These are phyloP conservation scores for Cladosporium sp. DNA, from an alignment of 2,329 filamentous ascomycete genomes.

Conservation along the genomic window DNA sequence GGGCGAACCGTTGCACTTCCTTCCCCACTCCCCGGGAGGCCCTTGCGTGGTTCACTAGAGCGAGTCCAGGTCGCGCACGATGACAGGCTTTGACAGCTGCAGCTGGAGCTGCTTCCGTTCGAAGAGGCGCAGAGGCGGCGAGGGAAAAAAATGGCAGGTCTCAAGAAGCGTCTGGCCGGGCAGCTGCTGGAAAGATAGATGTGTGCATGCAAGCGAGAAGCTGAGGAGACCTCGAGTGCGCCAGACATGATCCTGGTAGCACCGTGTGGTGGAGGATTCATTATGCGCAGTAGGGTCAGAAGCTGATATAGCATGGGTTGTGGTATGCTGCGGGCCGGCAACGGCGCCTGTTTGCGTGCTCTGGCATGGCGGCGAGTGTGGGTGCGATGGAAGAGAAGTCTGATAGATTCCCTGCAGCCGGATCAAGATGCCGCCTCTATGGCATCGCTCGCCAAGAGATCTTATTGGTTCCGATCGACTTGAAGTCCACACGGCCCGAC, in stretches of 20 bases:
- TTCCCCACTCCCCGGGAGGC: conserved; percentile 12
- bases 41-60: conserved; percentile 12
- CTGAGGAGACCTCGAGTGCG: not conserved
- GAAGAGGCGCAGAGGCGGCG: not conserved
- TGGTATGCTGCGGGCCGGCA: not conserved
- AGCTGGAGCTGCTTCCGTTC: conserved; percentile 6
- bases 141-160: not conserved
- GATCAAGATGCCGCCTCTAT: not conserved
- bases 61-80: not conserved
- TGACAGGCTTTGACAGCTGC: conserved; percentile 12
- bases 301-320: not conserved
- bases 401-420: not conserved
- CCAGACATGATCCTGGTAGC: not conserved
- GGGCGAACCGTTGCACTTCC: conserved; percentile 3
- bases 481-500: not conserved
- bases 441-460: not conserved
- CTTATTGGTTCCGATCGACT: not conserved
- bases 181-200: not conserved
- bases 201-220: conserved; percentile 3
- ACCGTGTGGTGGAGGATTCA: not conserved
- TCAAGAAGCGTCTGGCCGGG: not conserved
- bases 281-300: not conserved
- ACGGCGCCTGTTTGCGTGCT: not conserved
- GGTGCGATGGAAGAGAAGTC: not conserved
- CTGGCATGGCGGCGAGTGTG: too few relatives aligned